Percentiles rank a stretch among this genome's conserved stretches.
Evolutionary conservation across 1,139 yeast species (phyloP).

Genomic region (Torulaspora pretoriensis): DNA sequence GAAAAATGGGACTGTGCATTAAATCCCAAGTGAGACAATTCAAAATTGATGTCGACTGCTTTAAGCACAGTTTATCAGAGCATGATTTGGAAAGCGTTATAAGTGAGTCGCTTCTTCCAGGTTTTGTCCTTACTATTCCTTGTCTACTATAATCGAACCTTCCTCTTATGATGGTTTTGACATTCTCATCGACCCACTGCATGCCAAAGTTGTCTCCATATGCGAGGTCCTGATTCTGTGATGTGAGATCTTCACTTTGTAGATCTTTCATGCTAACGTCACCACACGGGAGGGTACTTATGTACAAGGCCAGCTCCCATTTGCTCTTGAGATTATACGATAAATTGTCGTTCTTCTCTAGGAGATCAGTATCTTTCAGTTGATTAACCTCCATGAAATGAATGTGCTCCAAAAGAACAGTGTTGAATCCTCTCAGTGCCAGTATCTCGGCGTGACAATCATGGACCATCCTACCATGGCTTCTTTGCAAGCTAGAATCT

Average conservation of each 20-base stretch:
- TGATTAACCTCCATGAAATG: constrained; percentile 21
- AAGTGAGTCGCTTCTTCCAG: constrained; percentile 78
- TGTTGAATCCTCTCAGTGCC: constrained; percentile 63
- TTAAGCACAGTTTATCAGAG: constrained; percentile 70
- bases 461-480: constrained; percentile 63
- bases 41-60: constrained; percentile 60
- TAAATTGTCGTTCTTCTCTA: constrained; percentile 13
- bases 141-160: constrained; percentile 52
- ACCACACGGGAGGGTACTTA: constrained; percentile 90
- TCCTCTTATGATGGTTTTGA: constrained; percentile 51
- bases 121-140: constrained; percentile 82
- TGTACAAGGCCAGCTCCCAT: constrained; percentile 52
- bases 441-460: constrained; percentile 89
- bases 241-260: constrained; percentile 24
- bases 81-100: constrained; percentile 76
- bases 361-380: constrained; percentile 39
- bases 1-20: constrained; percentile 42
- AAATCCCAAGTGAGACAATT: constrained; percentile 47
- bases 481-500: constrained; percentile 40
- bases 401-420: constrained; percentile 25
- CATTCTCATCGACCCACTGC: constrained; percentile 31
- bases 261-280: constrained; percentile 66
- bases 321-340: constrained; percentile 37
- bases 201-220: constrained; percentile 25
- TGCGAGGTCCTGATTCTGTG: constrained; percentile 29